Conservation (phyloP, 352 stramenopile genomes). For the Phytophthora pisi region DNA sequence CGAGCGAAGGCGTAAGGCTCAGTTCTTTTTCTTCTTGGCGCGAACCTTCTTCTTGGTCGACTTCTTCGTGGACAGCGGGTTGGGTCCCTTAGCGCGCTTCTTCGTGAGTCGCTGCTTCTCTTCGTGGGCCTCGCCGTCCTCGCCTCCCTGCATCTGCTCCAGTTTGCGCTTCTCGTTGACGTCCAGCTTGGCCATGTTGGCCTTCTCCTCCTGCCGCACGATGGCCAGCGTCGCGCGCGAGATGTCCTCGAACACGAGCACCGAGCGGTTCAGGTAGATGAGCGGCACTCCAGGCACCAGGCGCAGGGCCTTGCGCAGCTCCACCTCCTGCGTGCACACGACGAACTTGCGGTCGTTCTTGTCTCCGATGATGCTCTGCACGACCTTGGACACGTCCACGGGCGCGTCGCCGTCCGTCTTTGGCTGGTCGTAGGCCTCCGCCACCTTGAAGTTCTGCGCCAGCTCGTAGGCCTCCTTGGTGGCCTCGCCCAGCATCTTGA, state of each 20-base stretch:
- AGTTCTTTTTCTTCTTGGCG: slow-evolving; percentile 75
- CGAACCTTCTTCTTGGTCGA: slow-evolving; percentile 79
- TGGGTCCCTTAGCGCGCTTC: slow-evolving; percentile 70
- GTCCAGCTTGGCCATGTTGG: slow-evolving; percentile 71
- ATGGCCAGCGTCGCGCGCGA: slow-evolving; percentile 78
- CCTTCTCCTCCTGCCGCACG: slow-evolving; percentile 79
- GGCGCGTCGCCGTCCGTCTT: slow-evolving; percentile 27
- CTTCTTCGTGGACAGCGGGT: slow-evolving; percentile 83
- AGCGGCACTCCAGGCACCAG: slow-evolving; percentile 75
- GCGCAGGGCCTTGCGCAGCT: slow-evolving; percentile 78
- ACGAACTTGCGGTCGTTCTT: slow-evolving; percentile 84
- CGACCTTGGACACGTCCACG: slow-evolving; percentile 60
- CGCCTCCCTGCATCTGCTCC: slow-evolving; percentile 46
- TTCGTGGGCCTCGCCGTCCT: slow-evolving; percentile 1
- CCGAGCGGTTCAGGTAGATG: slow-evolving; percentile 88
- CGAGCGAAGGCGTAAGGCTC: slow-evolving; percentile 3
- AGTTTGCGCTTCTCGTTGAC: slow-evolving; percentile 82
- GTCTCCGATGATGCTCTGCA: slow-evolving; percentile 65
- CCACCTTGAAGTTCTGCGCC: slow-evolving; percentile 72
- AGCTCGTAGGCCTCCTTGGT: slow-evolving; percentile 68
- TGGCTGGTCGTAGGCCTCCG: slow-evolving; percentile 47
- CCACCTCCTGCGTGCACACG: slow-evolving; percentile 85
- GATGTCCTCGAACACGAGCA: slow-evolving; percentile 89
- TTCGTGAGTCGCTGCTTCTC: slow-evolving; percentile 49
- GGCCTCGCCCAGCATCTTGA: slow-evolving; percentile 68